Percentiles rank a stretch among this genome's conserved stretches.
phyloP scores from a whole-genome alignment of 805 yeast genomes.

The Metschnikowia bowlesiae region DNA sequence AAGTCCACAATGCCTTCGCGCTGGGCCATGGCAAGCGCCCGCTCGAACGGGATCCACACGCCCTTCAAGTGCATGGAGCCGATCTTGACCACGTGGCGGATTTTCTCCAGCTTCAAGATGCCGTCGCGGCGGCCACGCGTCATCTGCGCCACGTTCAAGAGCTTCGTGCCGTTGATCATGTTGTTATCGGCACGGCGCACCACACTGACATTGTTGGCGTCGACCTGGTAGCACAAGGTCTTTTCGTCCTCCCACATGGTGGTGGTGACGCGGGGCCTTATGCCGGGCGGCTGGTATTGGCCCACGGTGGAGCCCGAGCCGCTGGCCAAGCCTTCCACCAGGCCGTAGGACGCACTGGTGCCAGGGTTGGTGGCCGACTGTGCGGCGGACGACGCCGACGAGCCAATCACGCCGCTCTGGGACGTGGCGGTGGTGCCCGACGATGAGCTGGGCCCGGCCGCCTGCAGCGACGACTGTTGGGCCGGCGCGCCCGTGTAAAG shows the following conservation, averaged over 20 bases:
- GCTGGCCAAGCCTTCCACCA: conserved; percentile 13
- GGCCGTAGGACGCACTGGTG: conserved; percentile 13
- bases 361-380: conserved; percentile 10
- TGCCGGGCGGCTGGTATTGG: conserved; percentile 44
- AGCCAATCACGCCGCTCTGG: conserved; percentile 15
- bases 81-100: conserved; percentile 75
- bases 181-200: conserved; percentile 82
- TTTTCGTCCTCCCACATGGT: conserved; percentile 92
- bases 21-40: conserved; percentile 79
- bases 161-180: conserved; percentile 82
- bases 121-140: conserved; percentile 87
- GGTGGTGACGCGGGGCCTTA: conserved; percentile 66
- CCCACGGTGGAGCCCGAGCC: conserved; percentile 32
- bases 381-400: conserved; percentile 15
- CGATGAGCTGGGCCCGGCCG: conserved; percentile 11
- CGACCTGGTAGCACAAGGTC: conserved; percentile 80
- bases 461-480: conserved; percentile 9
- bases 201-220: conserved; percentile 74
- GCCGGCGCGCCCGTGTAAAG: conserved; percentile 10
- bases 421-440: conserved; percentile 25
- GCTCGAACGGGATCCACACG: conserved; percentile 84
- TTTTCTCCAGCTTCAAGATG: conserved; percentile 69
- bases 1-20: conserved; percentile 54
- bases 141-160: conserved; percentile 80
- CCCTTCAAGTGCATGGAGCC: conserved; percentile 88